Percentiles rank a stretch among this genome's conserved stretches.
Evolutionary conservation across 345 rosid genomes (phyloP).

Genomic region (Kernera saxatilis): DNA sequence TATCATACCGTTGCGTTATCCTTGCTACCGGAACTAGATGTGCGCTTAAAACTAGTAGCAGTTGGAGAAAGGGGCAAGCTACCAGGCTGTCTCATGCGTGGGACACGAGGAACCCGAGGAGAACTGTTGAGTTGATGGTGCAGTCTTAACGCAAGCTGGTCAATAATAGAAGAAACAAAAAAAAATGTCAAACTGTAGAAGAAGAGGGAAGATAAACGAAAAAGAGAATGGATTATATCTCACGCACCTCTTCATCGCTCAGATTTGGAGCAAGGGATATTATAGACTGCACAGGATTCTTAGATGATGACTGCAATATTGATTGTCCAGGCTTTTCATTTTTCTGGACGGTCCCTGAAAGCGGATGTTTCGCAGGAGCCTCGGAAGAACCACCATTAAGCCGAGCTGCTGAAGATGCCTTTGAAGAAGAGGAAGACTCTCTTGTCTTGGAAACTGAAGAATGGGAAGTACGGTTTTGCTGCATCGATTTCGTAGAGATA

Average conservation of each 20-base stretch:
- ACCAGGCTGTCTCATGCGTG: slow-evolving; percentile 81
- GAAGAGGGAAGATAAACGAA: background rate
- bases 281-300: slow-evolving; percentile 45
- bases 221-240: slow-evolving; percentile 1
- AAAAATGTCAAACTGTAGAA: slow-evolving; percentile 6
- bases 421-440: slow-evolving; percentile 42
- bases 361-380: slow-evolving; percentile 37
- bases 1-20: slow-evolving; percentile 60
- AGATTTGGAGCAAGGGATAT: slow-evolving; percentile 47
- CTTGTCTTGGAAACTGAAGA: slow-evolving; percentile 52
- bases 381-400: slow-evolving; percentile 45
- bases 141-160: slow-evolving; percentile 90
- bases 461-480: slow-evolving; percentile 52
- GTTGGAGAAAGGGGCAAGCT: slow-evolving; percentile 79
- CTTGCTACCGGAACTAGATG: slow-evolving; percentile 71
- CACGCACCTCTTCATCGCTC: slow-evolving; percentile 89
- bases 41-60: slow-evolving; percentile 59
- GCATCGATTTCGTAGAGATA: slow-evolving; percentile 36
- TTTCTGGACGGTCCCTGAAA: slow-evolving; percentile 45
- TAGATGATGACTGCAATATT: slow-evolving; percentile 43
- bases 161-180: slow-evolving; percentile 1
- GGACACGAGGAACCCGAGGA: slow-evolving; percentile 97
- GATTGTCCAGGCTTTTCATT: slow-evolving; percentile 61
- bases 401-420: slow-evolving; percentile 46
- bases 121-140: slow-evolving; percentile 99